Base-by-base conservation (phyloP, 768 basidiomycete species). In the Phanerochaete sordida region DNA sequence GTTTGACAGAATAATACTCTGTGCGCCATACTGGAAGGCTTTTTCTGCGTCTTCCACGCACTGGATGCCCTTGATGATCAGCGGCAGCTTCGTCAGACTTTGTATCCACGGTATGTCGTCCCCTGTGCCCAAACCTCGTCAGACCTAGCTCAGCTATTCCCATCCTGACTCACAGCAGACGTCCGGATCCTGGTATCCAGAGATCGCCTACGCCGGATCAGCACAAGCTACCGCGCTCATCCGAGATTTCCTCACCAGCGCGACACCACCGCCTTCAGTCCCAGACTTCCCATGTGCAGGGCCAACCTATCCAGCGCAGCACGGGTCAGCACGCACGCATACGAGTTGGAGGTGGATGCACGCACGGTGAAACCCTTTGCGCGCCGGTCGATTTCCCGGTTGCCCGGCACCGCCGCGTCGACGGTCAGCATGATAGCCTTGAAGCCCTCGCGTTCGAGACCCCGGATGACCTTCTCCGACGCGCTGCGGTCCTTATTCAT, bases 361-460 rank as follows among this genome's bases (percentile, higher is more conserved):
- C 55, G 4, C 24, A 59, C 65, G 8, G 62, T 59, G 54, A 71
- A 69, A 9, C 66, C 71, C 65, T 71, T 73, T 1, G 68, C 64
- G 16, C 73, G 62, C 62, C 67, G 66, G 65, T 75, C 74, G 9
- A 68, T 64, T 60, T 76, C 75, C 3, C 80, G 73, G 62, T 80
- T 81, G 2, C 78, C 77, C 9, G 73, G 68, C 31, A 76, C 74
- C 0, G 79, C 73, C 0, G 77, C 74, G 60, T 83, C 81, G 16
- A 83, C 80, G 0, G 81, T 83, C 43, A 83, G 72, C 64, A 81
- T 77, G 60, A 83, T 73, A 1, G 75, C 81, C 48, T 76, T 77
- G 65, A 74, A 79, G 0, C 79, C 77, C 1, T 73, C 65, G 16
- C 69, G 61, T 50, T 75, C 72, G 27, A 81, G 73, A 19, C 73